phyloP scores from a whole-genome alignment of 176 grass and related monocot genomes.

The Oryza glaberrima region DNA sequence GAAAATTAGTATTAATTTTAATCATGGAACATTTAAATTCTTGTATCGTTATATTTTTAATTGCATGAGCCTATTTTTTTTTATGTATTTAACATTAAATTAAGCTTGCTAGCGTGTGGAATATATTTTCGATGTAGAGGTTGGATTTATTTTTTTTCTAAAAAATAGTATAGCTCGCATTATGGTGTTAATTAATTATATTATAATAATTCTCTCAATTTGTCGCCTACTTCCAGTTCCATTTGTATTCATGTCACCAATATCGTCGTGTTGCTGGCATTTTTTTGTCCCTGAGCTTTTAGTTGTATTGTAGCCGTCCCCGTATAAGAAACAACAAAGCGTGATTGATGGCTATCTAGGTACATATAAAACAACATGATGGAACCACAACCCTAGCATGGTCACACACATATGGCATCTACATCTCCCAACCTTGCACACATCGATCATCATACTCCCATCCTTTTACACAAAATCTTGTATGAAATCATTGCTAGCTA shows the following conservation, averaged over 20 bases:
- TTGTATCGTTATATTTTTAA: too few relatives aligned
- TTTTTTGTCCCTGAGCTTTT: not conserved
- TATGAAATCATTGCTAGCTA: slow-evolving; percentile 46
- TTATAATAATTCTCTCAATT: too few relatives aligned
- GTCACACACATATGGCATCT: slow-evolving; percentile 37
- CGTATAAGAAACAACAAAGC: not conserved
- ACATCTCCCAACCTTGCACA: slow-evolving; percentile 42
- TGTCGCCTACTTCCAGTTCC: not conserved
- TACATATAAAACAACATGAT: slow-evolving; percentile 43
- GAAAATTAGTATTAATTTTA: too few relatives aligned
- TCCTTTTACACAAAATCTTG: slow-evolving; percentile 57
- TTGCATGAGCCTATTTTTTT: too few relatives aligned
- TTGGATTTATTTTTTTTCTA: too few relatives aligned
- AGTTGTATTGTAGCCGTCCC: not conserved
- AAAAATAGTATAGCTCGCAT: too few relatives aligned
- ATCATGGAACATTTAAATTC: too few relatives aligned
- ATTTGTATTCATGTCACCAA: not conserved
- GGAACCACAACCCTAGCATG: slow-evolving; percentile 43
- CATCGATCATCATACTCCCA: slow-evolving; percentile 37
- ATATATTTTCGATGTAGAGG: too few relatives aligned
- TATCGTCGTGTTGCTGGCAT: not conserved
- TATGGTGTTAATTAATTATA: too few relatives aligned
- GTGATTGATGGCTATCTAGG: slow-evolving; percentile 23
- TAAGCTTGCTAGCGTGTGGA: too few relatives aligned
- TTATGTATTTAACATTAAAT: too few relatives aligned